Base-by-base conservation (phyloP, 140 eudicot species). In the Flaveria floridana region DNA sequence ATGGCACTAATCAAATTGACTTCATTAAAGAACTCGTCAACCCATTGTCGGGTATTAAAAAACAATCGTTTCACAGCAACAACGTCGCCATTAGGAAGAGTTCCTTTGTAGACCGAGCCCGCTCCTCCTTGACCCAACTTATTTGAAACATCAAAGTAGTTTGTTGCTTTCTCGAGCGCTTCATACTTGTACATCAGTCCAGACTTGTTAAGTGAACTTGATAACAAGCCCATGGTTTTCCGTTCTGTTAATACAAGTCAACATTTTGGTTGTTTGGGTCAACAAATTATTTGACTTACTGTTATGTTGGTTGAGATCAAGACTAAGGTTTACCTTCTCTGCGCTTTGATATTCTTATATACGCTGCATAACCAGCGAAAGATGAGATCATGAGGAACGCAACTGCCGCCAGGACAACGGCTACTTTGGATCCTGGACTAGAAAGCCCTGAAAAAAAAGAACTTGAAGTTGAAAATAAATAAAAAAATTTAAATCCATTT, bases 91-190 rank as follows among this genome's bases (percentile, higher is more conserved):
- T 84, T 85, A 12, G 97, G 82, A 65, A 91, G 89, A 23, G 88
- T 89, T 18, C 96, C 97, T 83, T 80, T 86, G 82, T 78, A 91
- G 21, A 90, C 96, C 10, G 89, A 83, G 2, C 96, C 96, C 7
- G 94, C 89, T 15, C 95, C 96, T 70, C 95, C 96, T 82, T 90
- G 95, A 48, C 96, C 96, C 68, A 90, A n/a, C 72, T 90, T 90
- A 37, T 85, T 86, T 11, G 88, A 79, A 44, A 34, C n/a, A 64
- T 85, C 87, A 48, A 90, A 90, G 65, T 80, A 90, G 37, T 88
- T 85, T 7, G 97, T 90, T 42, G 97, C 89, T 83, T 88, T 90
- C 83, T 90, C 97, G 2, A 90, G 88, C 10, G 85, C 81, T 79
- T 90, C 97, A 14, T 90, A 90, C 65, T 90, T 90, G 84, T 84